Conservation (phyloP, 2,329 filamentous ascomycete genomes). For the Alternaria panax region DNA sequence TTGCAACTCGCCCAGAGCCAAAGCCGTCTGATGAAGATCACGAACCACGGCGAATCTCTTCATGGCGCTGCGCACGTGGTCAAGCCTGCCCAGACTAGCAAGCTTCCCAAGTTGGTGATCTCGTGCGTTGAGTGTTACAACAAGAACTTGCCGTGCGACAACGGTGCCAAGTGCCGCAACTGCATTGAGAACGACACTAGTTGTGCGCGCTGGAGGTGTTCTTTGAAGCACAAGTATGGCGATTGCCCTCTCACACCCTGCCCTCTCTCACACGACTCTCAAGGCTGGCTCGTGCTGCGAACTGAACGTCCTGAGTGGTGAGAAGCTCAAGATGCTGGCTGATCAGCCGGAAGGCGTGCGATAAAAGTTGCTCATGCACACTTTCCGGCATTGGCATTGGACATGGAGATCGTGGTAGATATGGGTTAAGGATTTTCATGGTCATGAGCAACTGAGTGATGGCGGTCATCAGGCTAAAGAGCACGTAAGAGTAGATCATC, state of each 20-base stretch:
- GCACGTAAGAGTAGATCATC: neutral
- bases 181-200: slow-evolving; percentile 27
- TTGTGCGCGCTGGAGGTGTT: slow-evolving; percentile 43
- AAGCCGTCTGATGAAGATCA: slow-evolving; percentile 17
- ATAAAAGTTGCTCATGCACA: neutral
- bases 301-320: slow-evolving; percentile 29
- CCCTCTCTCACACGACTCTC: slow-evolving; percentile 28
- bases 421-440: neutral
- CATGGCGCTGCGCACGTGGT: slow-evolving; percentile 39
- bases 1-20: slow-evolving; percentile 11
- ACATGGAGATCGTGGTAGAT: neutral
- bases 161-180: slow-evolving; percentile 26
- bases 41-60: slow-evolving; percentile 22
- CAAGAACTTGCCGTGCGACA: slow-evolving; percentile 36
- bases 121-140: slow-evolving; percentile 41
- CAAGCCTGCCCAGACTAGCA: slow-evolving; percentile 24
- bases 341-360: neutral
- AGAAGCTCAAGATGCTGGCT: neutral
- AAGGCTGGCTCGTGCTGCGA: slow-evolving; percentile 26
- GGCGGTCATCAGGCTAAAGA: neutral
- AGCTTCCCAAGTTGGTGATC: slow-evolving; percentile 18
- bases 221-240: slow-evolving; percentile 31
- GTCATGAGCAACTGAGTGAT: neutral
- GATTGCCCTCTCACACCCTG: slow-evolving; percentile 34
- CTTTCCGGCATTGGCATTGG: neutral